Conservation (phyloP, 352 stramenopile genomes). For the Salisapilia sapeloensis region DNA sequence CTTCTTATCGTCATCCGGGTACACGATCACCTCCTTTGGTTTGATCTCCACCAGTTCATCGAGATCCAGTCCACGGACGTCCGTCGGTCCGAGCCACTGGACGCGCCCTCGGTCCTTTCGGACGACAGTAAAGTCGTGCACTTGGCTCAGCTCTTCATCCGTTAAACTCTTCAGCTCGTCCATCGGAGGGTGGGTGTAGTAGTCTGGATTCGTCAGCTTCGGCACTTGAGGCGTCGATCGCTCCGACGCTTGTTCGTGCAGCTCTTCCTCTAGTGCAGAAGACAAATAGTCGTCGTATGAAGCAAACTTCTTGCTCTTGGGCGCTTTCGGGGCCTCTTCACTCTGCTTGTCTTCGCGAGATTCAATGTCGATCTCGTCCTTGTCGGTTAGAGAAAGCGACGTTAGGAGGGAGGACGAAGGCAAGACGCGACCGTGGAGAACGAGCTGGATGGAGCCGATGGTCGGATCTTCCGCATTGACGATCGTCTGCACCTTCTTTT, state of each 20-base stretch:
- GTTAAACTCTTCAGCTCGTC: conserved; percentile 52
- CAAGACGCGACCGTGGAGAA: too few relatives aligned
- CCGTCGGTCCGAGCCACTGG: conserved; percentile 63
- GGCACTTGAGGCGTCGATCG: conserved; percentile 23
- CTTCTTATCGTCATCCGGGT: conserved; percentile 70
- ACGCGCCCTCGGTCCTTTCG: conserved; percentile 65
- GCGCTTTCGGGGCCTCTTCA: conserved; percentile 8
- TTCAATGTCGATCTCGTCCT: too few relatives aligned
- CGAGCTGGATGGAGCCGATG: too few relatives aligned
- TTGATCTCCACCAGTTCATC: conserved; percentile 69
- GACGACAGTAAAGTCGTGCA: conserved; percentile 63
- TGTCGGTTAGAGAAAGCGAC: too few relatives aligned
- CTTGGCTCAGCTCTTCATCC: conserved; percentile 40
- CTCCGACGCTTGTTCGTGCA: conserved; percentile 14
- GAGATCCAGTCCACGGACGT: conserved; percentile 62
- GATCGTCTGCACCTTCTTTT: too few relatives aligned
- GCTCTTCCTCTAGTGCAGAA: conserved; percentile 27
- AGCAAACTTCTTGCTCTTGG: conserved; percentile 39
- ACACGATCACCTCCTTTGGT: conserved; percentile 77
- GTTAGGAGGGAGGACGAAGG: too few relatives aligned
- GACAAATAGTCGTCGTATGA: conserved; percentile 68
- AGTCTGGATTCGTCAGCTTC: conserved; percentile 55
- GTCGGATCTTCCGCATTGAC: too few relatives aligned
- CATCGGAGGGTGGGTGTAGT: conserved; percentile 62
- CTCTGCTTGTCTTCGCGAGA: conserved; percentile 5